A percentile compares a stretch with the other conserved stretches of the same genome.
Evolutionary conservation across 78 protist genomes (phyloP).

Genomic region (Tieghemostelium lacteum): DNA sequence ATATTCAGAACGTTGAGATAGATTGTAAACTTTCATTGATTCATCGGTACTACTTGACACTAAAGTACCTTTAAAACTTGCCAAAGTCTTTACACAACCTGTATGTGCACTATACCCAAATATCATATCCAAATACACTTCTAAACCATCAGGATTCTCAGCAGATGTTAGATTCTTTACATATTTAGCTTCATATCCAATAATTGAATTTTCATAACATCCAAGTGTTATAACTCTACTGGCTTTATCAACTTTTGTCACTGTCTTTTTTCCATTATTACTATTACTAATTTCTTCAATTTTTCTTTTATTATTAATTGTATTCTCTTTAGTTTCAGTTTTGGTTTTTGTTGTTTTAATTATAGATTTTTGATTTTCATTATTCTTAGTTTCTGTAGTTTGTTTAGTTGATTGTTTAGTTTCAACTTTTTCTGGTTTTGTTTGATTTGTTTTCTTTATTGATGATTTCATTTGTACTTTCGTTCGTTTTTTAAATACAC

Average conservation of each 20-base stretch:
- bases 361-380: no score
- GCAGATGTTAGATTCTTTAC: neutral
- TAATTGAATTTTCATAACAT: slow-evolving; percentile 65
- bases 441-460: neutral
- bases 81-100: slow-evolving; percentile 57
- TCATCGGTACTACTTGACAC: slow-evolving; percentile 69
- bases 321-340: neutral
- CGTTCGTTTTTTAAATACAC: neutral
- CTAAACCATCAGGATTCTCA: slow-evolving; percentile 19
- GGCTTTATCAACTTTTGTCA: neutral
- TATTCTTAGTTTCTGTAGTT: no score
- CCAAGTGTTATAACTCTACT: slow-evolving; percentile 28
- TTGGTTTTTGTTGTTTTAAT: neutral
- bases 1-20: slow-evolving; percentile 3
- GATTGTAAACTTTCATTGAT: slow-evolving; percentile 33
- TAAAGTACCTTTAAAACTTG: slow-evolving; percentile 1
- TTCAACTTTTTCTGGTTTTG: neutral
- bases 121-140: slow-evolving; percentile 29
- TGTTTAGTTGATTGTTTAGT: neutral
- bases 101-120: slow-evolving; percentile 62
- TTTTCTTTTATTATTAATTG: neutral
- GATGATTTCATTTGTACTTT: no score
- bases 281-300: neutral
- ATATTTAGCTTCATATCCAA: slow-evolving; percentile 46
- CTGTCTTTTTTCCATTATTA: neutral